A percentile compares a stretch with the other conserved stretches of the same genome.
Evolutionary conservation across 768 basidiomycete genomes (phyloP).

Genomic region (Russula griseocarnosa): DNA sequence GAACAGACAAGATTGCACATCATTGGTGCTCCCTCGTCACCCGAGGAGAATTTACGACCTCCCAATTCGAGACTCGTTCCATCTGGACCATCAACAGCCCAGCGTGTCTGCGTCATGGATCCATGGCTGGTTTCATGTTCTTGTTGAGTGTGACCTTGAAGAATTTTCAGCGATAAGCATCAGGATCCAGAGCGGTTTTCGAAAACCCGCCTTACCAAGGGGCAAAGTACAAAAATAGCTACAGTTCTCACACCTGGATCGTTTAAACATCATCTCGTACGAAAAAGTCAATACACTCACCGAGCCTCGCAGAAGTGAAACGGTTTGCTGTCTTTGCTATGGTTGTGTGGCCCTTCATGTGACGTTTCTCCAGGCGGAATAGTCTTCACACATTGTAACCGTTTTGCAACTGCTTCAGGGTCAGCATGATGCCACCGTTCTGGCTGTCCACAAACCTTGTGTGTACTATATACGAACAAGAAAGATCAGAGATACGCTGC

Average conservation of each 20-base stretch:
- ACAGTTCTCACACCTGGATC: slow-evolving; percentile 49
- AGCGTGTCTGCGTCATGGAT: slow-evolving; percentile 55
- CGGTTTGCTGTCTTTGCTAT: slow-evolving; percentile 41
- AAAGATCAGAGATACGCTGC: background rate
- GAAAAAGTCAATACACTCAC: slow-evolving; percentile 29
- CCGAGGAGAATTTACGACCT: slow-evolving; percentile 51
- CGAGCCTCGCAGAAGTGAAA: slow-evolving; percentile 54
- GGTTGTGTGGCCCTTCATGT: slow-evolving; percentile 48
- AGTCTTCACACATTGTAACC: slow-evolving; percentile 45
- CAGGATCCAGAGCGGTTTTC: background rate
- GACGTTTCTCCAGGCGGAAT: slow-evolving; percentile 43
- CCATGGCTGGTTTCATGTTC: slow-evolving; percentile 63
- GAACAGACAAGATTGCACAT: slow-evolving; percentile 56
- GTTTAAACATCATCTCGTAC: background rate
- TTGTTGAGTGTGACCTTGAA: slow-evolving; percentile 52
- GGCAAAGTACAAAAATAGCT: slow-evolving; percentile 58
- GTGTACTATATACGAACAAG: slow-evolving; percentile 43
- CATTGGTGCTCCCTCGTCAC: slow-evolving; percentile 59
- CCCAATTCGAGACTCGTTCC: slow-evolving; percentile 49
- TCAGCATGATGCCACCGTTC: background rate
- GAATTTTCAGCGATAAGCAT: background rate
- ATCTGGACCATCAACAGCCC: slow-evolving; percentile 54
- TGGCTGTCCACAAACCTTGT: slow-evolving; percentile 41
- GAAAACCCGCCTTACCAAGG: slow-evolving; percentile 38
- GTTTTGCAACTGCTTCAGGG: slow-evolving; percentile 42